A percentile compares a stretch with the other conserved stretches of the same genome.
Evolutionary conservation across 768 basidiomycete genomes (phyloP).

Genomic region (Trametes cinnabarina): DNA sequence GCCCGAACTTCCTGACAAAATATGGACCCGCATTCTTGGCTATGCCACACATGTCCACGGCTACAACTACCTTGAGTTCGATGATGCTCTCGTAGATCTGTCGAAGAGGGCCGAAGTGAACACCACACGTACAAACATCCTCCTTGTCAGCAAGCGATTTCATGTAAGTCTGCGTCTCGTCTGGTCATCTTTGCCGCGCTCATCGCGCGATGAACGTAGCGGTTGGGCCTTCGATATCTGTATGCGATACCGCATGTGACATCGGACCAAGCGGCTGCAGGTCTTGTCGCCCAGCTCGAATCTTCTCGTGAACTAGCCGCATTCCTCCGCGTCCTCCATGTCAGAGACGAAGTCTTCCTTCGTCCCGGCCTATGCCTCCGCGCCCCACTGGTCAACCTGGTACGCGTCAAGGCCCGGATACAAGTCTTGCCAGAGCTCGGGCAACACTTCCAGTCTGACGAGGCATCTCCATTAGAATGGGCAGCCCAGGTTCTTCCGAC

Average conservation of each 20-base stretch:
- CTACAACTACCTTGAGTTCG: background rate
- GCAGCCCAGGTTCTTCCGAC: background rate
- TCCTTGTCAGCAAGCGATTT: background rate
- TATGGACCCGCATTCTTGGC: constrained; percentile 1
- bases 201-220: too few species aligned
- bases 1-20: background rate
- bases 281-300: background rate
- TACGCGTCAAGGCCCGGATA: background rate
- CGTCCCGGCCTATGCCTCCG: background rate
- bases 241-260: background rate
- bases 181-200: background rate
- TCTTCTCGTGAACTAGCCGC: background rate
- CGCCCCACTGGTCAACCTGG: background rate
- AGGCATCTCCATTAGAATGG: background rate
- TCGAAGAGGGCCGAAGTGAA: background rate
- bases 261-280: background rate
- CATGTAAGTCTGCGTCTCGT: background rate
- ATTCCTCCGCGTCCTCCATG: background rate
- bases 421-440: background rate
- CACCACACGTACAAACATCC: background rate
- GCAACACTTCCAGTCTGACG: background rate
- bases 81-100: background rate
- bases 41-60: background rate
- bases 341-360: background rate
- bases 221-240: background rate